Evolutionary conservation across 371 early-diverging fungal genomes (phyloP).

Genomic region (Mortierella sp.): DNA sequence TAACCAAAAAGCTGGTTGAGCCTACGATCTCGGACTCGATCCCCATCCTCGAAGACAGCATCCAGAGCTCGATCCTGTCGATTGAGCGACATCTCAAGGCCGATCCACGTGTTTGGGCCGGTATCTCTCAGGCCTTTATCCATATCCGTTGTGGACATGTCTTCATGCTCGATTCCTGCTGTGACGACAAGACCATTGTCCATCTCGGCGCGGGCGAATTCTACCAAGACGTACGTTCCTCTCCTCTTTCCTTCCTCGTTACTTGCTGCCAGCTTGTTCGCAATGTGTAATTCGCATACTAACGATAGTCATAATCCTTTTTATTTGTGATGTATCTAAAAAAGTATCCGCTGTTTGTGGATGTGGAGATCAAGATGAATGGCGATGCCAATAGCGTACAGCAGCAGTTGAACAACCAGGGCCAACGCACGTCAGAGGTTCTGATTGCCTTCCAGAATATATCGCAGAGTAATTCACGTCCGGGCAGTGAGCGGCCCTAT

Average conservation of each 20-base stretch:
- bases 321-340: not conserved
- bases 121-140: constrained; percentile 49
- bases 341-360: constrained; percentile 50
- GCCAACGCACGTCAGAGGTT: constrained; percentile 32
- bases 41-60: constrained; percentile 48
- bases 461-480: constrained; percentile 10
- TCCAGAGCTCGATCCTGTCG: constrained; percentile 43
- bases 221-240: constrained; percentile 37
- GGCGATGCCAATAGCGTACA: constrained; percentile 13
- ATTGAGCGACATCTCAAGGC: constrained; percentile 38
- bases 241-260: not conserved
- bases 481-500: constrained; percentile 19
- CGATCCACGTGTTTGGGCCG: constrained; percentile 45
- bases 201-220: constrained; percentile 55
- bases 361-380: constrained; percentile 56
- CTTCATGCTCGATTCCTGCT: constrained; percentile 53
- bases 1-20: constrained; percentile 52
- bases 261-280: not conserved
- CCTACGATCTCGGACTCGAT: constrained; percentile 54
- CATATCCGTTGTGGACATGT: constrained; percentile 52
- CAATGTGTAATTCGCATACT: not conserved
- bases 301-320: not conserved
- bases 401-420: not conserved
- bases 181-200: constrained; percentile 50
- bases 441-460: constrained; percentile 54